Percentiles rank a stretch among this genome's conserved stretches.
Conservation (phyloP, 352 stramenopile species). For the Phytophthora citrophthora region DNA sequence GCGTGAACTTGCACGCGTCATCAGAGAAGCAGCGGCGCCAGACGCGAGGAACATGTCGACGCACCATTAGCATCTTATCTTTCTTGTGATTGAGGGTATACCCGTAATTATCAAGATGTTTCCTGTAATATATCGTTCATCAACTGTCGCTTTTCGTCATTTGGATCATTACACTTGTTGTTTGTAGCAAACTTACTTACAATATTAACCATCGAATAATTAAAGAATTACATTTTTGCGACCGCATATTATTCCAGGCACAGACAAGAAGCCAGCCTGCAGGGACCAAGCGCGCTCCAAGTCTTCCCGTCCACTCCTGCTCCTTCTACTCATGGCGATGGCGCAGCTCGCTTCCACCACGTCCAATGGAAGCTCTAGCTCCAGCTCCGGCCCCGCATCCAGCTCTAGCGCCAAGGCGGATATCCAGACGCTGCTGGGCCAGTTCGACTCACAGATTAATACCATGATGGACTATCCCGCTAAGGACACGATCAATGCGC, state of each 20-base stretch:
- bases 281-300: not conserved
- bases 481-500: constrained; percentile 90
- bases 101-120: not conserved
- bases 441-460: constrained; percentile 89
- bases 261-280: constrained; percentile 39
- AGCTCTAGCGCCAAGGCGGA: constrained; percentile 21
- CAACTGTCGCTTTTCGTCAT: not conserved
- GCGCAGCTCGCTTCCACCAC: constrained; percentile 46
- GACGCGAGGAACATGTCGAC: not conserved
- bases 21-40: constrained; percentile 7
- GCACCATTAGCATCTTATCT: not conserved
- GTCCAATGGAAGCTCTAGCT: not conserved
- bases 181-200: not conserved
- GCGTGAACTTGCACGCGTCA: constrained; percentile 53
- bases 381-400: not conserved
- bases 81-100: not conserved
- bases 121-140: constrained; percentile 10
- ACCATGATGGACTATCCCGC: constrained; percentile 87
- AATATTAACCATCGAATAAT: not conserved
- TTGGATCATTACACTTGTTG: not conserved
- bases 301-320: not conserved
- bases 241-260: constrained; percentile 17
- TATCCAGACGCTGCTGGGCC: constrained; percentile 63
- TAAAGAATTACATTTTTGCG: not conserved
- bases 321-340: constrained; percentile 48